Conservation (phyloP, 2,329 filamentous ascomycete species). For the Alternaria novae-zelandiae region DNA sequence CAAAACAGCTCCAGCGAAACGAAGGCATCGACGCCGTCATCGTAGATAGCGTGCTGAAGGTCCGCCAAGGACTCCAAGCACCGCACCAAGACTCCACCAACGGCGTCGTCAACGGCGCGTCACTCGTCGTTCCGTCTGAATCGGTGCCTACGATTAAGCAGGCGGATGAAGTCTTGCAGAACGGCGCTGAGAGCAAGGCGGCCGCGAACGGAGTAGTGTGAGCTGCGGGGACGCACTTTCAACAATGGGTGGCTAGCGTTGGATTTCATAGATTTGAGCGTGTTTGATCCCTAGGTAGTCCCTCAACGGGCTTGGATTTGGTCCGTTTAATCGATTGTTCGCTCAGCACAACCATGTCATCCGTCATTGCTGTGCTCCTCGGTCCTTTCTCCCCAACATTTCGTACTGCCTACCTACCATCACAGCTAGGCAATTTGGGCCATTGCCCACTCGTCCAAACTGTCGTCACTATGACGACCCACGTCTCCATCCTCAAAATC, state of each 20-base stretch:
- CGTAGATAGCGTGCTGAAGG: conserved; percentile 91
- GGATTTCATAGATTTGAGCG: not conserved
- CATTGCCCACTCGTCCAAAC: no score
- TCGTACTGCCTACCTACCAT: no score
- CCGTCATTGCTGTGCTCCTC: no score
- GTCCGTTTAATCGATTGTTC: not conserved
- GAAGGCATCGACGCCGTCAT: conserved; percentile 98
- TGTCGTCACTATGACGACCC: no score
- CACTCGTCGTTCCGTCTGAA: conserved; percentile 8
- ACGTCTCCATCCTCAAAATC: not conserved
- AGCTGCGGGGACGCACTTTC: not conserved
- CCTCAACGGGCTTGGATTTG: conserved; percentile 5
- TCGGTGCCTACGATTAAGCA: conserved; percentile 12
- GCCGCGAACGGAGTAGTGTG: not conserved
- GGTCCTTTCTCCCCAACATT: no score
- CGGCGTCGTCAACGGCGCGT: conserved; percentile 1
- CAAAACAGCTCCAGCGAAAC: conserved; percentile 78
- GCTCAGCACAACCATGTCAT: no score
- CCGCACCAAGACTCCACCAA: conserved; percentile 13
- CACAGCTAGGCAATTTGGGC: no score
- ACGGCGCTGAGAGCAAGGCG: not conserved
- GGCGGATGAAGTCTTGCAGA: conserved; percentile 1
- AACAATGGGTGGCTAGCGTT: conserved; percentile 1
- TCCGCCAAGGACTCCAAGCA: conserved; percentile 84
- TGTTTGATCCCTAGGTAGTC: not conserved